Percentiles rank a stretch among this genome's conserved stretches.
phyloP scores from a whole-genome alignment of 225 moss, liverwort and hornwort genomes.

The Pseudoscleropodium purum region DNA sequence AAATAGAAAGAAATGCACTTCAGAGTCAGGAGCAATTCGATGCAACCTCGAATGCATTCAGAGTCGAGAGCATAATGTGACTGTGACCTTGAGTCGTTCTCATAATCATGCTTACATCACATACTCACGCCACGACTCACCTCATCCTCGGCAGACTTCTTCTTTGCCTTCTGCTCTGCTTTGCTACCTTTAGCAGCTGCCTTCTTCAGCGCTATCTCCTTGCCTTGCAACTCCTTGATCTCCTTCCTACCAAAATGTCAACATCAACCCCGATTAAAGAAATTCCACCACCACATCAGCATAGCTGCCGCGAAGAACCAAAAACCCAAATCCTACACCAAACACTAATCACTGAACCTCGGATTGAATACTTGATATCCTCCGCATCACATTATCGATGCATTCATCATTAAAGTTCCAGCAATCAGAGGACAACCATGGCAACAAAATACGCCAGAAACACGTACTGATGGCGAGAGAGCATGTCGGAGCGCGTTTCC shows the following conservation, averaged over 20 bases:
- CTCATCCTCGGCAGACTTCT: constrained; percentile 91
- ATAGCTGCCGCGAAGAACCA: neutral
- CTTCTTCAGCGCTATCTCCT: constrained; percentile 89
- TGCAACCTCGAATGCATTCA: no score
- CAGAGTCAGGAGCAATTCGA: neutral
- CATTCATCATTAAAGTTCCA: neutral
- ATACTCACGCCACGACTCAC: constrained; percentile 6
- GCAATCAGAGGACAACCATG: neutral
- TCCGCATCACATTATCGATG: neutral
- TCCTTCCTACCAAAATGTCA: constrained; percentile 54
- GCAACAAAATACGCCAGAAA: neutral
- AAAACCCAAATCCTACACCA: neutral
- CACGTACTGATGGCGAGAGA: constrained; percentile 68
- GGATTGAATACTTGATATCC: neutral
- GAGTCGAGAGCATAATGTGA: neutral
- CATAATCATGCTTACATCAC: neutral
- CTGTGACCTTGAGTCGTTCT: neutral
- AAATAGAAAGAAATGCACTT: neutral
- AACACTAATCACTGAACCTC: neutral
- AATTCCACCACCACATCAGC: neutral
- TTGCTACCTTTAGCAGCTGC: constrained; percentile 97
- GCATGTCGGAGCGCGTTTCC: constrained; percentile 83
- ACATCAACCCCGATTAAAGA: neutral
- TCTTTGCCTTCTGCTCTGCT: constrained; percentile 98
- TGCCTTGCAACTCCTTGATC: constrained; percentile 92